phyloP scores from a whole-genome alignment of 2,329 filamentous ascomycete genomes.

The Xylaria sp. region DNA sequence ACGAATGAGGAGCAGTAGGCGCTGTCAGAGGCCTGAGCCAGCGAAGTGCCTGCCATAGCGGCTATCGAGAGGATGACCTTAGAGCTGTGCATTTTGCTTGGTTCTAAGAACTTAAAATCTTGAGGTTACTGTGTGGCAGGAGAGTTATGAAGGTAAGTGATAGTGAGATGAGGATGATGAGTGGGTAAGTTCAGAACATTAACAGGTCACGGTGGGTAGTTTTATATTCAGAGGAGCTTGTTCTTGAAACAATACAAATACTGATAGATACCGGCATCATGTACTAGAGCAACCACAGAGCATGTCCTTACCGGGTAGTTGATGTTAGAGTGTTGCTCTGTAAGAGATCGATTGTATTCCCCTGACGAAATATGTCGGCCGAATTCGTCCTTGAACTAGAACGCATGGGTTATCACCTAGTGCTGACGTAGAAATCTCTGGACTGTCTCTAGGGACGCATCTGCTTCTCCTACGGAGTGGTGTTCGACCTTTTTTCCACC shows the following conservation, averaged over 20 bases:
- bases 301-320: not conserved
- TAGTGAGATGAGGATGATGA: not conserved
- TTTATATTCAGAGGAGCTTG: not conserved
- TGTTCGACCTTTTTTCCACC: not conserved
- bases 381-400: not conserved
- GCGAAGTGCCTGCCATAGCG: not conserved
- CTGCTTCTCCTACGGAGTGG: not conserved
- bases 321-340: not conserved
- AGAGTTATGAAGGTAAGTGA: not conserved
- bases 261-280: not conserved
- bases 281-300: not conserved
- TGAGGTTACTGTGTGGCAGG: not conserved
- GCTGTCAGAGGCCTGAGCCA: not conserved
- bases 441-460: not conserved
- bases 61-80: not conserved
- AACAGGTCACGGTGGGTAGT: not conserved
- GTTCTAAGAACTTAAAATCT: not conserved
- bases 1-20: not conserved
- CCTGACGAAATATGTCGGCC: not conserved
- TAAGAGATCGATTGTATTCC: not conserved
- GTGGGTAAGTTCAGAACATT: not conserved
- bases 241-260: not conserved
- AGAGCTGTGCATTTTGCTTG: constrained; percentile 5
- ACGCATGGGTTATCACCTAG: not conserved
- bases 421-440: not conserved